phyloP scores from a whole-genome alignment of 768 basidiomycete species.

The Tulasnella sp. region DNA sequence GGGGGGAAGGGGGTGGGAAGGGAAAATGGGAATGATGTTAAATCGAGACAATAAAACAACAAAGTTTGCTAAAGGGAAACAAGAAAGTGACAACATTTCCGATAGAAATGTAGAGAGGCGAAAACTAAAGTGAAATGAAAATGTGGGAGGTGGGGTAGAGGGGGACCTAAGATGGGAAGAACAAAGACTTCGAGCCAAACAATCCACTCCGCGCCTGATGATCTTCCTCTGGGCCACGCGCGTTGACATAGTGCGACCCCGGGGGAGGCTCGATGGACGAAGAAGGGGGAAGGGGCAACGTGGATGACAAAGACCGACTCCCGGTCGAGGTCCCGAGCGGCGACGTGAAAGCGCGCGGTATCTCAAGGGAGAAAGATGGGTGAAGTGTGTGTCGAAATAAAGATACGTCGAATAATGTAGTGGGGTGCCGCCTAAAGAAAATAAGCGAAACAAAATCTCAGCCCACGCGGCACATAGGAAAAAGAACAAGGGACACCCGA shows the following conservation, averaged over 20 bases:
- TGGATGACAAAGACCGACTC: neutral
- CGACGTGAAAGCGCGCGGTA: neutral
- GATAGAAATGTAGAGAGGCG: neutral
- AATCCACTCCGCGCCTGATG: neutral
- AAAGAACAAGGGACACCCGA: neutral
- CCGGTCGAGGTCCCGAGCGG: neutral
- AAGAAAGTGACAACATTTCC: too few species aligned
- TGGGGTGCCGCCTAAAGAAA: neutral
- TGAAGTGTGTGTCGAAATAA: neutral
- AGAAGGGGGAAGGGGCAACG: neutral
- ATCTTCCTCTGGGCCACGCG: neutral
- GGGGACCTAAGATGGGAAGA: neutral
- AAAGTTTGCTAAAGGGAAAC: neutral
- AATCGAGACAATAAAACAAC: neutral
- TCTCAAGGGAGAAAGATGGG: neutral
- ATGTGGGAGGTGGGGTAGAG: too few species aligned
- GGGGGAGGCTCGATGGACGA: neutral
- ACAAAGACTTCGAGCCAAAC: neutral
- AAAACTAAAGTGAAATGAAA: neutral
- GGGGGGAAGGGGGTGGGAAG: neutral
- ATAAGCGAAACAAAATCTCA: neutral
- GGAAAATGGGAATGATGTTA: neutral
- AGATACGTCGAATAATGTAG: neutral
- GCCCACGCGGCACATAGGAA: neutral
- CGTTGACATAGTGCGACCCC: neutral